Evolutionary conservation across 1,284 basidiomycete genomes (phyloP).

Genomic region (Cryptococcus sp.): DNA sequence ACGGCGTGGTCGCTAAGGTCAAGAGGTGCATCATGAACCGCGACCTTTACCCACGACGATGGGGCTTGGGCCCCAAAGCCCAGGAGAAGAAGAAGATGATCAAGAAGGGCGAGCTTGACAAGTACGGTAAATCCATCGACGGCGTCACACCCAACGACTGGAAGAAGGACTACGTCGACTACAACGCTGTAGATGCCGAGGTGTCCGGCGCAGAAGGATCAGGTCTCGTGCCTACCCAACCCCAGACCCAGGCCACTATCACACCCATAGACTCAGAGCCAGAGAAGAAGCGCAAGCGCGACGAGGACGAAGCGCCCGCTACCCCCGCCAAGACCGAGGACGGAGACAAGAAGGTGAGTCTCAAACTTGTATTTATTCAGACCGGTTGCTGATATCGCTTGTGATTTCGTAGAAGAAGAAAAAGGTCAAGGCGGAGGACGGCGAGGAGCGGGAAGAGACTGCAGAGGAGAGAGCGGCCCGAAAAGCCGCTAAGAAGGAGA

Average conservation of each 20-base stretch:
- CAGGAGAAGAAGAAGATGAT: constrained; percentile 98
- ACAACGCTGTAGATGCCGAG: constrained; percentile 57
- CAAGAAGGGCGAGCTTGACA: constrained; percentile 94
- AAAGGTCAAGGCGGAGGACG: constrained; percentile 54
- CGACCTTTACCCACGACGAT: constrained; percentile 95
- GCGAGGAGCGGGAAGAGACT: constrained; percentile 55
- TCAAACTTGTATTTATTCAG: background rate
- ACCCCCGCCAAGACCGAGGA: constrained; percentile 43
- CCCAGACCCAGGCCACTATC: constrained; percentile 55
- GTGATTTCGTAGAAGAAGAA: constrained; percentile 66
- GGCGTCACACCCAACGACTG: constrained; percentile 88
- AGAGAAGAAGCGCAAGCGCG: constrained; percentile 58
- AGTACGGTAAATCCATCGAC: constrained; percentile 90
- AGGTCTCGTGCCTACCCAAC: constrained; percentile 42
- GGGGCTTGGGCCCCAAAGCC: constrained; percentile 96
- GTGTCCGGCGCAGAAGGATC: constrained; percentile 12
- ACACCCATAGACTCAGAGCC: constrained; percentile 46
- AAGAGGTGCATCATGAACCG: constrained; percentile 99
- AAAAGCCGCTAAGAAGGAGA: constrained; percentile 50
- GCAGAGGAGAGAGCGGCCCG: constrained; percentile 49
- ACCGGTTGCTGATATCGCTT: constrained; percentile 48
- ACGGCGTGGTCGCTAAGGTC: constrained; percentile 98
- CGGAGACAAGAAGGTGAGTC: constrained; percentile 49
- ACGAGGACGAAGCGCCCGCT: constrained; percentile 47
- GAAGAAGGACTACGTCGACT: constrained; percentile 93